phyloP scores from a whole-genome alignment of 148 eudicot genomes.

The Talinum fruticosum region DNA sequence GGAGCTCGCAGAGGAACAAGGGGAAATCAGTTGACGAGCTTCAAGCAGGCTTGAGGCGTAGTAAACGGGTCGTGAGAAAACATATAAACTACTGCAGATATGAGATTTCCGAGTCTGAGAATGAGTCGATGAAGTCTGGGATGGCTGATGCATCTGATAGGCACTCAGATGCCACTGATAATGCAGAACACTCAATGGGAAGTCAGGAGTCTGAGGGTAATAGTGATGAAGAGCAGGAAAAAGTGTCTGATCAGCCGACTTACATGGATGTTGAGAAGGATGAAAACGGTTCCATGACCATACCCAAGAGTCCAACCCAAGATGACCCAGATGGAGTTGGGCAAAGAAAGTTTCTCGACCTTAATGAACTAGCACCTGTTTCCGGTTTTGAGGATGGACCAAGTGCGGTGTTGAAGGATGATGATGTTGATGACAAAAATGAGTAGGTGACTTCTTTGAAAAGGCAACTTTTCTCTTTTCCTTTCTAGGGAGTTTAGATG shows the following conservation, averaged over 20 bases:
- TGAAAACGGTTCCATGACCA: slow-evolving; percentile 21
- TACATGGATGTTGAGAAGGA: slow-evolving; percentile 36
- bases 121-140: slow-evolving; percentile 44
- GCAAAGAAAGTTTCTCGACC: slow-evolving; percentile 68
- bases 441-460: slow-evolving; percentile 15
- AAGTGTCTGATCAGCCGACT: slow-evolving; percentile 30
- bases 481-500: not conserved
- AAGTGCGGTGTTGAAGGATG: slow-evolving; percentile 47
- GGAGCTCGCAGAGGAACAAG: slow-evolving; percentile 57
- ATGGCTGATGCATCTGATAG: slow-evolving; percentile 38
- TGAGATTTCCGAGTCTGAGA: slow-evolving; percentile 75
- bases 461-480: not conserved
- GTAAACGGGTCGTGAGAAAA: slow-evolving; percentile 72
- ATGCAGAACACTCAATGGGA: slow-evolving; percentile 47
- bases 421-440: slow-evolving; percentile 31
- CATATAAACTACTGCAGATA: slow-evolving; percentile 64
- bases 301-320: slow-evolving; percentile 37
- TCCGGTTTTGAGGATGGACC: slow-evolving; percentile 82
- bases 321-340: slow-evolving; percentile 41
- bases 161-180: slow-evolving; percentile 41
- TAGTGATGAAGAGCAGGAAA: slow-evolving; percentile 30
- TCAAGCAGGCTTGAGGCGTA: slow-evolving; percentile 72
- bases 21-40: slow-evolving; percentile 48
- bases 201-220: slow-evolving; percentile 52
- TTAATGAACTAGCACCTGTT: slow-evolving; percentile 86